Evolutionary conservation across 805 yeast genomes (phyloP).

Genomic region (Lipomyces yamadae): DNA sequence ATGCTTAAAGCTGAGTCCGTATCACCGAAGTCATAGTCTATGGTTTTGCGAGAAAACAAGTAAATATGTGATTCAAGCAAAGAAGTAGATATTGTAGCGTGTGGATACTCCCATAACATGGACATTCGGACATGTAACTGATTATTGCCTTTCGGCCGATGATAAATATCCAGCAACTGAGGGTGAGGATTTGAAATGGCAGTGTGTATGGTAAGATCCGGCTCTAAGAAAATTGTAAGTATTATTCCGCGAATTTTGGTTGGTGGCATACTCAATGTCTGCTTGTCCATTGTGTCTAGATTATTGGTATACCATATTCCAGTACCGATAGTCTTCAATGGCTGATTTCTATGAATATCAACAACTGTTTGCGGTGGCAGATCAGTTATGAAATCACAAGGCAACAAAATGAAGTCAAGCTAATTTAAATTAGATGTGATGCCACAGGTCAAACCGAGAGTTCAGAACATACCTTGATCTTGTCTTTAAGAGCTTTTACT

Average conservation of each 20-base stretch:
- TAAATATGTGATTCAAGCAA: slow-evolving; percentile 75
- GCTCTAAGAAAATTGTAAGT: slow-evolving; percentile 14
- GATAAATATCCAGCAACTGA: slow-evolving; percentile 70
- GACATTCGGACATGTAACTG: slow-evolving; percentile 79
- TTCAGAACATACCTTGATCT: slow-evolving; percentile 36
- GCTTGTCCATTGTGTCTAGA: slow-evolving; percentile 78
- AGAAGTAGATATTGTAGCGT: slow-evolving; percentile 73
- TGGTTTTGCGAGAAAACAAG: slow-evolving; percentile 61
- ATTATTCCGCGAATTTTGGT: slow-evolving; percentile 50
- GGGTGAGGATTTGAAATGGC: slow-evolving; percentile 47
- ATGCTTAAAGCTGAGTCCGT: slow-evolving; percentile 42
- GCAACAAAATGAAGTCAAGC: slow-evolving; percentile 75
- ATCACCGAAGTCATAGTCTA: slow-evolving; percentile 46
- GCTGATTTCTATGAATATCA: slow-evolving; percentile 78
- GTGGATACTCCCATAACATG: slow-evolving; percentile 87
- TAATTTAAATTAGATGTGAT: slow-evolving; percentile 5
- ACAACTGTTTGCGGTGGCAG: slow-evolving; percentile 87
- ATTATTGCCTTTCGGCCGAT: slow-evolving; percentile 54
- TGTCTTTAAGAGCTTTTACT: slow-evolving; percentile 53
- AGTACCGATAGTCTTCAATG: slow-evolving; percentile 70
- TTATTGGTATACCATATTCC: slow-evolving; percentile 75
- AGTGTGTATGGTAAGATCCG: slow-evolving; percentile 46
- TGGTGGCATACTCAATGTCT: slow-evolving; percentile 59
- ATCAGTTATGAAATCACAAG: slow-evolving; percentile 93
- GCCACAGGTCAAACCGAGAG: not conserved